Evolutionary conservation across 2,329 filamentous ascomycete species (phyloP).

Genomic region (Fusarium nygamai): DNA sequence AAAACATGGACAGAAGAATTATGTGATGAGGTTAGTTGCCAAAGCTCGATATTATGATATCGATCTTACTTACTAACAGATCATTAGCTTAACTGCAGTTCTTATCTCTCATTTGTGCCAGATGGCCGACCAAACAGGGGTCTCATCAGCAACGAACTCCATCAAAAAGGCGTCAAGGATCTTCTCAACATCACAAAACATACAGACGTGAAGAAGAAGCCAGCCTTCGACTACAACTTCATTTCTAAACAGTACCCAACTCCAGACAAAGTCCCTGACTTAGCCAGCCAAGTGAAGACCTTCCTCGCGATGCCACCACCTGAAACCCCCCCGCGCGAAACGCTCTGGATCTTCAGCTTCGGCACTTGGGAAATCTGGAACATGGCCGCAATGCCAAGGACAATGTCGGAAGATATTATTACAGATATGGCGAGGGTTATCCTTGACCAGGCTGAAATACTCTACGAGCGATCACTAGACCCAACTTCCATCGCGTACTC

Average conservation of each 20-base stretch:
- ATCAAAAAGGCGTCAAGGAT: slow-evolving; percentile 54
- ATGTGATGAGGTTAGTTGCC: slow-evolving; percentile 55
- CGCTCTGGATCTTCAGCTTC: slow-evolving; percentile 62
- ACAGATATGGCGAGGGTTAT: slow-evolving; percentile 52
- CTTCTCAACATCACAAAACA: slow-evolving; percentile 48
- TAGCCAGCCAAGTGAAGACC: slow-evolving; percentile 55
- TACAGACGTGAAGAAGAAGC: slow-evolving; percentile 45
- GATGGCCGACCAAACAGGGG: slow-evolving; percentile 55
- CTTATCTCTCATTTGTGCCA: slow-evolving; percentile 59
- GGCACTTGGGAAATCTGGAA: slow-evolving; percentile 67
- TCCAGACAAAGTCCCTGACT: slow-evolving; percentile 51
- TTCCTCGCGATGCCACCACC: slow-evolving; percentile 56
- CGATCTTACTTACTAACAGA: background rate
- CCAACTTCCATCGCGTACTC: slow-evolving; percentile 57
- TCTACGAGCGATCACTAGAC: slow-evolving; percentile 57
- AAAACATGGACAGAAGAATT: slow-evolving; percentile 60
- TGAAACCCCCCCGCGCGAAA: slow-evolving; percentile 53
- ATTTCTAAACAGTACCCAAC: slow-evolving; percentile 55
- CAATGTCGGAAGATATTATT: slow-evolving; percentile 50
- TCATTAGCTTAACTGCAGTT: slow-evolving; percentile 57
- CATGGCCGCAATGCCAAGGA: slow-evolving; percentile 57
- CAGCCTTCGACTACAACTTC: slow-evolving; percentile 57
- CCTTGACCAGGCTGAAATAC: slow-evolving; percentile 57
- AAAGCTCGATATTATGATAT: background rate
- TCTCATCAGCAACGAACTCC: slow-evolving; percentile 64